phyloP scores from a whole-genome alignment of 306 rosid species.

The Trifolium dubium region DNA sequence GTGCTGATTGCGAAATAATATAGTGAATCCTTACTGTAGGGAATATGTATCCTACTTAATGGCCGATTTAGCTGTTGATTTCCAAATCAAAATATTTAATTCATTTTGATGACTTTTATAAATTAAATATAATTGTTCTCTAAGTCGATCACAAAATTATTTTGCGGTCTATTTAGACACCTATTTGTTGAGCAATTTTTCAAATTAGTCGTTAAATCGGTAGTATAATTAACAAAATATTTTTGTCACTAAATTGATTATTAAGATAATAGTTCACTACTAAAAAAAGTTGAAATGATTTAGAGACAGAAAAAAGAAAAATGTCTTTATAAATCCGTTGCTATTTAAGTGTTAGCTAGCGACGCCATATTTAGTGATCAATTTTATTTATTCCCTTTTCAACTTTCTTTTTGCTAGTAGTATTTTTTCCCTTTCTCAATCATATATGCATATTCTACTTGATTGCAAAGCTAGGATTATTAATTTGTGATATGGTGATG shows the following conservation, averaged over 20 bases:
- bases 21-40: too few relatives aligned
- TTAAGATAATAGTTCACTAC: too few relatives aligned
- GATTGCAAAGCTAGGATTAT: conserved; percentile 2
- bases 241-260: not conserved
- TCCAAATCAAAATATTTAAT: too few relatives aligned
- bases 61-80: not conserved
- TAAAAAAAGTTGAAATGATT: too few relatives aligned
- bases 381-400: too few relatives aligned
- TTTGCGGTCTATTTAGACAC: not conserved
- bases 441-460: not conserved
- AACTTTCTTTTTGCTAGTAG: too few relatives aligned
- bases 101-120: not conserved
- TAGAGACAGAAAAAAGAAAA: too few relatives aligned
- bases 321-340: too few relatives aligned
- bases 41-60: too few relatives aligned
- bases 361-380: too few relatives aligned
- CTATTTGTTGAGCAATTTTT: not conserved
- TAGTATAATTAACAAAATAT: not conserved
- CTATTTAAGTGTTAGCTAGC: too few relatives aligned
- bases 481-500: not conserved
- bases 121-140: not conserved
- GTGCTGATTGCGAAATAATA: too few relatives aligned
- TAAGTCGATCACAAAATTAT: not conserved
- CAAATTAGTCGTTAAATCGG: not conserved
- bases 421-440: not conserved